These are phyloP conservation scores for Dillenia turbinata DNA, from an alignment of 164 flowering plant species.

Conservation along the genomic window DNA sequence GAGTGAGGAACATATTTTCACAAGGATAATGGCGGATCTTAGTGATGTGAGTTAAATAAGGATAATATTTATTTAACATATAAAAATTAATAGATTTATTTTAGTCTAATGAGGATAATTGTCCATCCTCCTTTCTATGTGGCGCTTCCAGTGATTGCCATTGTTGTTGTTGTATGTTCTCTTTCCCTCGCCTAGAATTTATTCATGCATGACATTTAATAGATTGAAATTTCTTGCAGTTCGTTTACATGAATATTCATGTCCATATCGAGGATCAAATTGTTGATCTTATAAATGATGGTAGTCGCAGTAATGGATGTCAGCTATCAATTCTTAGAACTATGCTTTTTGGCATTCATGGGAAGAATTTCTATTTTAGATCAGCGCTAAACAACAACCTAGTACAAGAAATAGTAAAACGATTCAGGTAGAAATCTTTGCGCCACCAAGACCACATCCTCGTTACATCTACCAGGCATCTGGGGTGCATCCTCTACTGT, in stretches of 20 bases:
- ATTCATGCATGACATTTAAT: not conserved
- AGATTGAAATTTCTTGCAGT: slow-evolving; percentile 40
- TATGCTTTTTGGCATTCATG: not conserved
- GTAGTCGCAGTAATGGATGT: slow-evolving; percentile 18
- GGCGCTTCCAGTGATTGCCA: too few relatives aligned
- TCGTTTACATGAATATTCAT: slow-evolving; percentile 64
- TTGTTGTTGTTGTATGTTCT: slow-evolving; percentile 1
- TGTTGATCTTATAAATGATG: slow-evolving; percentile 44
- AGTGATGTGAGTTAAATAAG: too few relatives aligned
- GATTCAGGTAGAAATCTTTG: slow-evolving; percentile 83
- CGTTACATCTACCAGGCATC: slow-evolving; percentile 65
- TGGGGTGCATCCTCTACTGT: slow-evolving; percentile 87
- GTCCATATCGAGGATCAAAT: slow-evolving; percentile 66
- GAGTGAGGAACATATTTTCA: too few relatives aligned
- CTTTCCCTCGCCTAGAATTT: slow-evolving; percentile 2
- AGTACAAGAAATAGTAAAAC: slow-evolving; percentile 70
- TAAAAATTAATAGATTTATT: too few relatives aligned
- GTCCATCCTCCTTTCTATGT: too few relatives aligned
- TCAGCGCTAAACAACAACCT: slow-evolving; percentile 66
- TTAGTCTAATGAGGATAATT: too few relatives aligned
- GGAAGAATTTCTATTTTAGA: slow-evolving; percentile 35
- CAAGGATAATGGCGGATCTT: too few relatives aligned
- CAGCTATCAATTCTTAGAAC: too few relatives aligned
- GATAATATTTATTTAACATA: too few relatives aligned
- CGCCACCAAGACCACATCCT: slow-evolving; percentile 66